Base-by-base conservation (phyloP, 345 rosid species). In the Rhizophora apiculata region DNA sequence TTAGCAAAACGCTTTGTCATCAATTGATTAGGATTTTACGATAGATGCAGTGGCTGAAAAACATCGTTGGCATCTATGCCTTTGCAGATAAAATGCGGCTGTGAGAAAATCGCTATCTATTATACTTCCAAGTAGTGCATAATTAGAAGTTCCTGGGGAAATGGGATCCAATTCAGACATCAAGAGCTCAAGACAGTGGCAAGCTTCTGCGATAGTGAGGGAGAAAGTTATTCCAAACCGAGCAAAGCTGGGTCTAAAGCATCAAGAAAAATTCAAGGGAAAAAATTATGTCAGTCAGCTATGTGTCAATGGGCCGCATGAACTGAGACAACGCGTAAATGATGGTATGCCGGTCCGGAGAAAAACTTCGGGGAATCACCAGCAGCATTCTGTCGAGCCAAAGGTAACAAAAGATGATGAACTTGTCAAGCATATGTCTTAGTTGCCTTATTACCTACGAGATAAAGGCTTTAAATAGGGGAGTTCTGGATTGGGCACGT, bases 401-500 rank as follows among this genome's bases (percentile, higher is more conserved):
- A 81, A 74, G 77, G 68, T 66, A 37, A 43, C 61, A 64, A 69
- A 79, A 37, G 81, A 79, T 68, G 96, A 88, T 67, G 98, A 89
- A 83, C 82, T 89, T 36, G 81, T 94, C 68, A 91, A 73, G 78
- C 82, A 91, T 77, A 94, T 94, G 97, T 88, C 95, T 0, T 79
- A 83, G 70, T 77, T 93, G 83, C 96, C 97, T 4, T 72, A 73
- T 75, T 91, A 85, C 80, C 92, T 93, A 11, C 85, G 84, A 59
- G 92, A 79, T 62, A 88, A 88, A 87, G 72, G 95, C 84, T 71
- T 72, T 91, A 78, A 88, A 87, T 83, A 83, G 91, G 30, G 97
- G 98, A 63, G 98, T 94, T 75, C 78, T 94, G 76, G 98, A 94
- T 76, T 94, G 97, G 98, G 75, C 78, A 20, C 82, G 83, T 63